Conservation (phyloP, 306 rosid species). For the Vigna radiata region DNA sequence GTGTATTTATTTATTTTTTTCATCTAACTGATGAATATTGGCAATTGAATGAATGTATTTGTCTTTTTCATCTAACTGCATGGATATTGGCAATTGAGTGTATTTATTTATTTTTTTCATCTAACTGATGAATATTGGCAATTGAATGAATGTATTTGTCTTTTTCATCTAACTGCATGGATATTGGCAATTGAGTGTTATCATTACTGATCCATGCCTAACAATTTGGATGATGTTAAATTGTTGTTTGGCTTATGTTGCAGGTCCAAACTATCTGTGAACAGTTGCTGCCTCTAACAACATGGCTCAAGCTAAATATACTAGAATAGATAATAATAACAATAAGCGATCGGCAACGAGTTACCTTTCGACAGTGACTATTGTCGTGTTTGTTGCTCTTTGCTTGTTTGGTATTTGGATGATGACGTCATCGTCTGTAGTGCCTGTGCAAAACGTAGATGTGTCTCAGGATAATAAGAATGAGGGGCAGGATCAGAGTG, state of each 20-base stretch:
- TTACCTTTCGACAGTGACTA: constrained; percentile 83
- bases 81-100: constrained; percentile 15
- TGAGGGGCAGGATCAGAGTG: constrained; percentile 56
- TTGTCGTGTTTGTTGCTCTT: constrained; percentile 86
- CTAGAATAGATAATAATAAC: constrained; percentile 60
- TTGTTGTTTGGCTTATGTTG: constrained; percentile 37
- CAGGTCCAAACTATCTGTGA: constrained; percentile 50
- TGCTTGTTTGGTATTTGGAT: constrained; percentile 95
- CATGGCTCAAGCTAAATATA: constrained; percentile 83
- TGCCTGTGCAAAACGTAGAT: constrained; percentile 76
- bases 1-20: neutral
- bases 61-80: neutral
- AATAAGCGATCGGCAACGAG: constrained; percentile 66
- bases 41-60: constrained; percentile 15
- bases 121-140: constrained; percentile 6
- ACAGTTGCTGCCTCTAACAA: constrained; percentile 16
- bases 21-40: neutral
- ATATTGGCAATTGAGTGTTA: constrained; percentile 20
- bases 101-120: neutral
- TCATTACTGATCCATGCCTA: neutral
- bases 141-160: constrained; percentile 5
- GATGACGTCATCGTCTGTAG: constrained; percentile 89
- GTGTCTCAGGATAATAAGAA: constrained; percentile 61
- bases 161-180: neutral
- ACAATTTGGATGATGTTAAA: constrained; percentile 29